Base-by-base conservation (phyloP, 176 grass and related monocot species). In the maize (Zea mays) region DNA sequence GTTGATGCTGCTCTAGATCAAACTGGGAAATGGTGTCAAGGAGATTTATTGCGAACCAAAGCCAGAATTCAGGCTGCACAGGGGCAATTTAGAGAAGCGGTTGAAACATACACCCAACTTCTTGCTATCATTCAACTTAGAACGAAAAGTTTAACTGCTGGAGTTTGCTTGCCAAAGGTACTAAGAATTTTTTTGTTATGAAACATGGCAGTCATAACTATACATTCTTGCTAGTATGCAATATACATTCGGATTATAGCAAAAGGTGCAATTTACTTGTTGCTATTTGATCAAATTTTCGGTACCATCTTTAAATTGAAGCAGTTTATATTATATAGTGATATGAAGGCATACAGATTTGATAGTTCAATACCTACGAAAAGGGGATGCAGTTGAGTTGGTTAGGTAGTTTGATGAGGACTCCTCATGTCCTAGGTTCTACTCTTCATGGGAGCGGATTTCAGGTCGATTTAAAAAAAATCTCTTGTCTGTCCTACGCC, bases 61-160 rank as follows among this genome's bases (percentile, higher is more conserved):
- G 92, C 96, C 15, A 99, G 84, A 99, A 90, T 96, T 84, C 86
- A 93, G 69, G 85, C 86, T 62, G 89, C 96, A 73, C 83, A 89
- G 73, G 86, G 88, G 7, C 71, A 85, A 69, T 77, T 96, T 11
- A 90, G 85, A 45, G 86, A 89, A 77, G 89, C 92, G 10, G 67
- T 96, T 65, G 92, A 92, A 73, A 91, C 90, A 62, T 99, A 91
- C 69, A 99, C 90, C 59, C 83, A 91, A 60, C 67, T 99, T 83
- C 92, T 99, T 78, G 92, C 96, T 48, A 71, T 90, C 76, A 71
- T 96, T 85, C 90, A 87, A 75, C 86, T 99, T 65, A 90, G 72
- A 78, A 89, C 57, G 16, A 99, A 88, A 92, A 89, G 79, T 47
- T 77, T 81, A 61, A 72, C 85, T 70, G 68, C 88, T 66, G 96